Evolutionary conservation across 73 alveolate genomes (phyloP).

Genomic region (Urostyla sp.): DNA sequence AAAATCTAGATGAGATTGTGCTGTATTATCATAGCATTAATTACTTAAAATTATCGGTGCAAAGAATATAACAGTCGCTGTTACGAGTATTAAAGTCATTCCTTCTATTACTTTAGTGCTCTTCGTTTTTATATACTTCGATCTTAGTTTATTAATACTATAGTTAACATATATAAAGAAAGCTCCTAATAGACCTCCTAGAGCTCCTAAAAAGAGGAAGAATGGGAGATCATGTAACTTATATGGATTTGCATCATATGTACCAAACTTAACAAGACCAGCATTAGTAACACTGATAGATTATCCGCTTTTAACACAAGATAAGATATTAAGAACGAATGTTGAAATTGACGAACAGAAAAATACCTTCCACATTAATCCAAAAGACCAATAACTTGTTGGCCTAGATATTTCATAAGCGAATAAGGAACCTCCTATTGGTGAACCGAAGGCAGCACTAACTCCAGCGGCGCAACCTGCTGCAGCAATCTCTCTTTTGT

Average conservation of each 20-base stretch:
- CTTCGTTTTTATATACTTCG: slow-evolving; percentile 35
- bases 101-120: slow-evolving; percentile 46
- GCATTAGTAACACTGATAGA: slow-evolving; percentile 39
- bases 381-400: slow-evolving; percentile 62
- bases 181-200: slow-evolving; percentile 64
- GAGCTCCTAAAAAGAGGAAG: slow-evolving; percentile 47
- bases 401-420: slow-evolving; percentile 66
- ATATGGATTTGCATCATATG: slow-evolving; percentile 41
- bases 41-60: slow-evolving; percentile 40
- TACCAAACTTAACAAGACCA: slow-evolving; percentile 64
- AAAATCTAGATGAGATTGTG: slow-evolving; percentile 23
- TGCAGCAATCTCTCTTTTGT: slow-evolving; percentile 67
- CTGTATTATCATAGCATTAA: slow-evolving; percentile 26
- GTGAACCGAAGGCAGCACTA: slow-evolving; percentile 72
- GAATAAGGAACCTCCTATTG: slow-evolving; percentile 70
- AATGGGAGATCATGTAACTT: slow-evolving; percentile 37
- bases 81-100: neutral
- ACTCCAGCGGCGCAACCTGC: slow-evolving; percentile 76
- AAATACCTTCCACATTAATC: slow-evolving; percentile 63
- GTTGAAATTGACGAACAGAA: slow-evolving; percentile 44
- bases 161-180: slow-evolving; percentile 37
- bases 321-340: slow-evolving; percentile 51
- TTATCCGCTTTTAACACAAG: slow-evolving; percentile 9
- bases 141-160: slow-evolving; percentile 23
- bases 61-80: slow-evolving; percentile 55